Base-by-base conservation (phyloP, 495 filamentous ascomycete species). In the Pyronema domesticum region DNA sequence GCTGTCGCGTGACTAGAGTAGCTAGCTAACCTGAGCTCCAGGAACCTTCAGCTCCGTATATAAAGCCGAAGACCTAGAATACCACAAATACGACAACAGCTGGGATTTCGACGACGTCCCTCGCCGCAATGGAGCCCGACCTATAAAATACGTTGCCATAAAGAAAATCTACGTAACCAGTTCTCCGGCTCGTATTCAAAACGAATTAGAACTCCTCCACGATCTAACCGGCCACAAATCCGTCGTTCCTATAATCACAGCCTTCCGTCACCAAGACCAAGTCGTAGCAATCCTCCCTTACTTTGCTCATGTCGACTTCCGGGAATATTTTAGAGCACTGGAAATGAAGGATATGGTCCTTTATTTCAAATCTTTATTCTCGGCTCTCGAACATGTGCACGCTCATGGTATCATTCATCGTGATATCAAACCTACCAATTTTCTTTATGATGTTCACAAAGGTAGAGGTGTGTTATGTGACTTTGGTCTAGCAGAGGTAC, bases 341-440 rank as follows among this genome's bases (percentile, higher is more conserved):
- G 82, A 78, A 47, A 75, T 89, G 17, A 70, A 74, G 19, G 88
- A 96, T 57, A 91, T 94, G 69, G 76, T 80, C 50, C 73, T 87
- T 64, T 99, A 96, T 67, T 85, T 99, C 60, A 77, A 79, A 14
- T 93, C 84, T 5, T 75, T 99, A 7, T 88, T 99, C 65, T 79
- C 79, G 5, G 91, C 93, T 0, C 73, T 99, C 6, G 72, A 75
- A 13, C 81, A 83, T 17, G 87, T 96, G 8, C 91, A 99, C 67
- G 72, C 73, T 37, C 79, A 82, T 61, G 72, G 76, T 15, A 95
- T 99, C 54, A 74, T 99, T 14, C 91, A 99, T 66, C 82, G 91
- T 52, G 91, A 99, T 67, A 95, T 99, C 67, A 99, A 99, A 67
- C 91, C 91, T n/a, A 99, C 91, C 1, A 99, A 99, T 65, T 99